Evolutionary conservation across 148 eudicot species (phyloP).

Genomic region (Cornus florida): DNA sequence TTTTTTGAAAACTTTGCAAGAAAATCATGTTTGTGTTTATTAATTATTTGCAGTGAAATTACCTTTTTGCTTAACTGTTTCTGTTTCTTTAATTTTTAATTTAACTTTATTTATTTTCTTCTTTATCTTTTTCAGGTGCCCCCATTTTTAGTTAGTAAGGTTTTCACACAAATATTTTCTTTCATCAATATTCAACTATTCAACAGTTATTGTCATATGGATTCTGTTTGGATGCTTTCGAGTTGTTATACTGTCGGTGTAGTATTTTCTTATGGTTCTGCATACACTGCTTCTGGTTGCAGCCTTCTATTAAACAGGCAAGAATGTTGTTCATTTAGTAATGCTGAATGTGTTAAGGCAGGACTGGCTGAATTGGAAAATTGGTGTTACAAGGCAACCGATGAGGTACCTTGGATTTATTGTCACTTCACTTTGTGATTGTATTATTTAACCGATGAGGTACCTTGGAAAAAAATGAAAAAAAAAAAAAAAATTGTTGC

Average conservation of each 20-base stretch:
- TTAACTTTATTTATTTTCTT: not conserved
- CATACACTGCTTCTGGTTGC: slow-evolving; percentile 24
- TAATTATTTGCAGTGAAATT: not conserved
- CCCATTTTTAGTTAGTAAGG: slow-evolving; percentile 87
- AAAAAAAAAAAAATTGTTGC: slow-evolving; percentile 15
- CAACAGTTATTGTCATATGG: slow-evolving; percentile 60
- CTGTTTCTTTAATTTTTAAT: too few species aligned
- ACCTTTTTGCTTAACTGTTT: slow-evolving; percentile 1
- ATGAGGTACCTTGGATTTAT: slow-evolving; percentile 52
- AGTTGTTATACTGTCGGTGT: slow-evolving; percentile 3
- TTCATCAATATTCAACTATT: slow-evolving; percentile 96
- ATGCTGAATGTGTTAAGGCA: slow-evolving; percentile 97
- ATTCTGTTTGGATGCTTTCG: slow-evolving; percentile 6
- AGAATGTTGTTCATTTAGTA: slow-evolving; percentile 97
- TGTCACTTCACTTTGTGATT: not conserved
- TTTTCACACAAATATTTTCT: slow-evolving; percentile 96
- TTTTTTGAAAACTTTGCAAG: slow-evolving; percentile 77
- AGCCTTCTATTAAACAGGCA: slow-evolving; percentile 94
- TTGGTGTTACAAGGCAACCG: slow-evolving; percentile 83
- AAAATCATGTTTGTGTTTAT: slow-evolving; percentile 54
- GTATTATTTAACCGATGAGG: not conserved
- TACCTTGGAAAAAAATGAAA: not conserved
- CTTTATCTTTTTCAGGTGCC: slow-evolving; percentile 58
- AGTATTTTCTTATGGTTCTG: not conserved
- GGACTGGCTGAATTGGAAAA: slow-evolving; percentile 89